Base-by-base conservation (phyloP, 495 filamentous ascomycete genomes). In the Coniosporium apollinis region DNA sequence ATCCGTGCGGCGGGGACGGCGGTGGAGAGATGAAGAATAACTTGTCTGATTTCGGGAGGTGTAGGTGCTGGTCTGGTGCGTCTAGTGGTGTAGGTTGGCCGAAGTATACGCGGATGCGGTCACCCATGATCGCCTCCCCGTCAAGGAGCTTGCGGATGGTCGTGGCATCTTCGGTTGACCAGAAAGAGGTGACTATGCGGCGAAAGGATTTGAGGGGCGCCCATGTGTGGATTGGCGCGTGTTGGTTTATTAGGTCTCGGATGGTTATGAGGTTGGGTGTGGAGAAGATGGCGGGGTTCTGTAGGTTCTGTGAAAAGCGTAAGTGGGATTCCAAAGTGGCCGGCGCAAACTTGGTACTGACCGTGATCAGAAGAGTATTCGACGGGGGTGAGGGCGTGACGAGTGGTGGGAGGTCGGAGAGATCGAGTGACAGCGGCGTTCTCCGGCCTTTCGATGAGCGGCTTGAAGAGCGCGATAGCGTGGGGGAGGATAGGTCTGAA, bases 1-100 rank as follows among this genome's bases (percentile, higher is more conserved):
- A 97, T 24, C 86, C 89, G 50, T 83, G 79, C 2, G 89, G 89
- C 33, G 89, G 89, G 39, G 66, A 74, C 1, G 89, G 91, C 7
- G 89, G 89, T 22, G 89, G 89, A 38, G 74, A 82, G 61, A 97
- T 94, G 62, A 97, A 96, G 69, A 94, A 93, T 22, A 94, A 68
- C 61, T 94, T 94, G 45, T 81, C 74, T 28, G 74, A 62, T 43
- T 92, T 81, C 10, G 89, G 89, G 1, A 84, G 74, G 24, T 77
- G 66, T 4, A 97, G 69, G 41, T 87, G 79, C 38, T 65, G 65
- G 26, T 63, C 52, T 37, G 70, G 70, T 41, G 75, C 65, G n/a
- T 62, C 60, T 22, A 64, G 56, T 17, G 74, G 76, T 2, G 80
- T 91, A 20, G 64, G 66, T 50, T 80, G 67, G 48, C 91, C 91